Evolutionary conservation across 108 stramenopile genomes (phyloP).

Genomic region (Cyclotella baltica): DNA sequence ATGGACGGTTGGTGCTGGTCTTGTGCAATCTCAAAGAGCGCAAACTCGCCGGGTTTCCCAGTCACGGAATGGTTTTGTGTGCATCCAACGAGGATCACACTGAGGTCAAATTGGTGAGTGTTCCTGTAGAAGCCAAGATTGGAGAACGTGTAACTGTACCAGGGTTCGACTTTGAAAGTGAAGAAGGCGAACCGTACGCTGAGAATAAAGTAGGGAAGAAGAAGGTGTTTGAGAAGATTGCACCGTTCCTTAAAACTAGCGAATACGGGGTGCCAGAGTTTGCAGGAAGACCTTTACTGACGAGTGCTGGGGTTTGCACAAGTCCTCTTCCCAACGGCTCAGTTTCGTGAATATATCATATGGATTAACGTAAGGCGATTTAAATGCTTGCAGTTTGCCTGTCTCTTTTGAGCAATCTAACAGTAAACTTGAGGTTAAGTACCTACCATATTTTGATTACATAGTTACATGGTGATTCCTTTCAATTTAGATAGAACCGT

Average conservation of each 20-base stretch:
- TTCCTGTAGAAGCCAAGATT: conserved; percentile 91
- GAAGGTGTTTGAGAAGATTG: conserved; percentile 96
- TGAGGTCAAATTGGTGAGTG: conserved; percentile 90
- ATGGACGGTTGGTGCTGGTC: conserved; percentile 92
- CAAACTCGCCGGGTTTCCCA: conserved; percentile 94
- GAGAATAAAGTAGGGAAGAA: conserved; percentile 98
- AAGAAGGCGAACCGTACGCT: conserved; percentile 82
- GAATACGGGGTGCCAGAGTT: conserved; percentile 89
- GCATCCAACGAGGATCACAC: conserved; percentile 92
- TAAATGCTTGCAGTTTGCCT: too few species aligned
- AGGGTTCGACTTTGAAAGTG: conserved; percentile 81
- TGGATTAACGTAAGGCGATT: too few species aligned
- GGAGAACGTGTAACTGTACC: conserved; percentile 93
- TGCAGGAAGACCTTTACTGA: conserved; percentile 86
- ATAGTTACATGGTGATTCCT: too few species aligned
- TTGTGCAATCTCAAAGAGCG: conserved; percentile 97
- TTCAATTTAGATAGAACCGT: too few species aligned
- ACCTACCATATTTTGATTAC: too few species aligned
- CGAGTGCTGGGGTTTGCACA: conserved; percentile 89
- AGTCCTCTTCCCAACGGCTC: conserved; percentile 83
- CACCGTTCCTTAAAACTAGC: conserved; percentile 89
- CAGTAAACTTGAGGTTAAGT: too few species aligned
- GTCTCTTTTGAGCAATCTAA: too few species aligned
- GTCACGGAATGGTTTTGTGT: conserved; percentile 99
- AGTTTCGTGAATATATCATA: conserved; percentile 57